Base-by-base conservation (phyloP, 352 stramenopile genomes). In the Blastocystis sp. region DNA sequence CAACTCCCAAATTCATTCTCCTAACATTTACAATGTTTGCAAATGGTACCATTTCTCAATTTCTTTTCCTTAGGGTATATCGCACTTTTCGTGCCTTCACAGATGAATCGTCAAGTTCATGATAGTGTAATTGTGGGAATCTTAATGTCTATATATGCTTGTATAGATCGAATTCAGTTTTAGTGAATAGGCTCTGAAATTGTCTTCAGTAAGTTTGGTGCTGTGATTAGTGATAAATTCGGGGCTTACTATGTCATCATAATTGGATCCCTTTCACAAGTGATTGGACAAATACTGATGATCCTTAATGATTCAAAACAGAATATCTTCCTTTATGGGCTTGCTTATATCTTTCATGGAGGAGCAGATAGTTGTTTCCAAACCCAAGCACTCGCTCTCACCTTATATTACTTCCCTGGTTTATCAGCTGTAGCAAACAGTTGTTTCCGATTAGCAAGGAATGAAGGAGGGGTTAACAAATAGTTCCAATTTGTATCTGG, bases 401-500 rank as follows among this genome's bases (percentile, higher is more conserved):
- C 73, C 33, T 57, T 84, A 13, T 84, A 84, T 33, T 84, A 84
- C 51, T 84, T 84, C 73, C 73, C 73, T 30, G 73, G 73, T 7
- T 19, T 84, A 6, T 84, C 73, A 1, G 73, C 53, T 0, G 59
- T 56, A 22, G 73, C 73, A 2, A 84, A 84, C 33, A 53, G 53
- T 11, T 84, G 73, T 27, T 84, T 84, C 73, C 73, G 70, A 24
- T 24, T 84, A 37, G 53, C 48, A 69, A 4, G 5, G n/a, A 3
- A 53, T 15, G 19, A 44, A 0, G 33, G 1, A 5, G 42, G 0
- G 30, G 3, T 37, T 76, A 33, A 76, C 11, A 13, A 4, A 13
- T 76, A 76, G 64, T 76, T 76, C 35, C 73, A 84, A 37, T 84
- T 84, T 56, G 27, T 84, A 24, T 84, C 73, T 33, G 73, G 73